These are phyloP conservation scores for Trypanosoma platydactyli DNA, from an alignment of 208 protist species.

Conservation along the genomic window DNA sequence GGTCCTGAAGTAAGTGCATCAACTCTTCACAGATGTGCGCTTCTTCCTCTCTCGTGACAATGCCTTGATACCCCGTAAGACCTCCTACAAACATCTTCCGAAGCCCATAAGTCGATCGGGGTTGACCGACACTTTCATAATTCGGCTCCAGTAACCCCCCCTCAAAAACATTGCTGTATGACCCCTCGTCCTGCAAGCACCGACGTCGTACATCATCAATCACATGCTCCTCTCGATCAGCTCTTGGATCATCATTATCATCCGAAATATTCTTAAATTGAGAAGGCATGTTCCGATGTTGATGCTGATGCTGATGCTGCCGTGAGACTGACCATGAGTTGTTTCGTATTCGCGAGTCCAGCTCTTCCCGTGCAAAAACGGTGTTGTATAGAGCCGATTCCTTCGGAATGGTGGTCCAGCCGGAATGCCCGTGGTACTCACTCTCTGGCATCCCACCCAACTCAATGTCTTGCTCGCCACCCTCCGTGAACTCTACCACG, in stretches of 20 bases:
- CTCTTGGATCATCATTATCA: not conserved
- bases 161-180: slow-evolving; percentile 52
- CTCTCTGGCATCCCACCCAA: slow-evolving; percentile 55
- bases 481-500: slow-evolving; percentile 77
- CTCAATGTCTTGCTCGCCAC: slow-evolving; percentile 79
- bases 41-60: slow-evolving; percentile 80
- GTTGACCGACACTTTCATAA: slow-evolving; percentile 62
- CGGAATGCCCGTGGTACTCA: slow-evolving; percentile 72
- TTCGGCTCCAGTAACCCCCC: slow-evolving; percentile 65
- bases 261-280: not conserved
- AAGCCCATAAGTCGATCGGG: slow-evolving; percentile 80
- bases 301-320: slow-evolving; percentile 3
- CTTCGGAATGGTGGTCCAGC: slow-evolving; percentile 74
- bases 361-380: slow-evolving; percentile 45
- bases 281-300: not conserved
- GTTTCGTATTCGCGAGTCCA: slow-evolving; percentile 76
- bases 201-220: slow-evolving; percentile 55
- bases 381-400: slow-evolving; percentile 78
- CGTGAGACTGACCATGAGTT: slow-evolving; percentile 72
- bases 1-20: slow-evolving; percentile 67
- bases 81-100: slow-evolving; percentile 80
- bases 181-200: slow-evolving; percentile 47
- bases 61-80: slow-evolving; percentile 79
- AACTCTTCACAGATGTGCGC: slow-evolving; percentile 74
- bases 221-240: slow-evolving; percentile 16